phyloP scores from a whole-genome alignment of 2,329 filamentous ascomycete genomes.

The Aureobasidium sp. region DNA sequence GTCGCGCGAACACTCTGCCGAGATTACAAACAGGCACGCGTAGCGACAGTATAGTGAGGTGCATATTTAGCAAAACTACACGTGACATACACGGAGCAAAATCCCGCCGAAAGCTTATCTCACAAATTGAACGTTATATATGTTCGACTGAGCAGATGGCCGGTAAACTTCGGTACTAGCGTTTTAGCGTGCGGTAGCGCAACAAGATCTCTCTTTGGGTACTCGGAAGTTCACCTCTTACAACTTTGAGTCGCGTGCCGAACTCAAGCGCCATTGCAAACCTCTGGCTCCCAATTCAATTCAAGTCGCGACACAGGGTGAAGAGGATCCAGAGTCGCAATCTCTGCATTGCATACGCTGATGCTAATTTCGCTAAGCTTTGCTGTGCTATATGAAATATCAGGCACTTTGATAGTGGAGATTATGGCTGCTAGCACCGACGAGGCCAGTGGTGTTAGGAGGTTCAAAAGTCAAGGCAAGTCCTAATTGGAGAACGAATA shows the following conservation, averaged over 20 bases:
- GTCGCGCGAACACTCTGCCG: not conserved
- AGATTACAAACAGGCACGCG: not conserved
- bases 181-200: no score
- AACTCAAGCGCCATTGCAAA: no score
- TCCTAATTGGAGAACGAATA: not conserved
- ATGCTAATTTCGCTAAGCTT: not conserved
- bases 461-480: not conserved
- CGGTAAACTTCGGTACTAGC: no score
- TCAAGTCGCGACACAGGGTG: not conserved
- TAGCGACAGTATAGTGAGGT: not conserved
- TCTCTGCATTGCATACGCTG: not conserved
- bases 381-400: not conserved
- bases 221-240: no score
- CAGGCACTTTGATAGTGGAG: not conserved
- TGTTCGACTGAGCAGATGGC: no score
- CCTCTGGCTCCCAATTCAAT: no score
- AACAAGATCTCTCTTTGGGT: no score
- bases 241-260: no score
- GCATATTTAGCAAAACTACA: not conserved
- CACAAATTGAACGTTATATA: no score
- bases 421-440: not conserved
- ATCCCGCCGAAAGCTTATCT: not conserved
- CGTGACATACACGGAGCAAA: not conserved
- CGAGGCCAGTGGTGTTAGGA: not conserved
- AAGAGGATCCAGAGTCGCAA: not conserved